phyloP scores from a whole-genome alignment of 495 filamentous ascomycete genomes.

The Lasiosphaeria miniovina region DNA sequence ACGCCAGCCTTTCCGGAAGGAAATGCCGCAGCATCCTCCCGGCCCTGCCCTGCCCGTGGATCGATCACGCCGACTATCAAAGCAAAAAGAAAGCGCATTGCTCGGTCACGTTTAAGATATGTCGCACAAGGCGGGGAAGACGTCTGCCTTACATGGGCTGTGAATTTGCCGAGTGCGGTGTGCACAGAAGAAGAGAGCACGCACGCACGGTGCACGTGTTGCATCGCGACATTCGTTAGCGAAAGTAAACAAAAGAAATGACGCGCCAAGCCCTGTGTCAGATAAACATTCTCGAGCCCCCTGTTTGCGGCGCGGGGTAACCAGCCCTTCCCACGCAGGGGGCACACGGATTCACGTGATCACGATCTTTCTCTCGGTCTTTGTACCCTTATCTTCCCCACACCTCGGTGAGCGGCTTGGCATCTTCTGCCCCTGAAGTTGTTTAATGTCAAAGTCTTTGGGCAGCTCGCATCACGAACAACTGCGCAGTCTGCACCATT shows the following conservation, averaged over 20 bases:
- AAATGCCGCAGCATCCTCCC: constrained; percentile 1
- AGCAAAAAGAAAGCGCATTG: neutral
- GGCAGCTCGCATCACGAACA: too few relatives aligned
- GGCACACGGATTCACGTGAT: constrained; percentile 23
- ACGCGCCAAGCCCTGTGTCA: neutral
- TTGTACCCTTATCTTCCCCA: neutral
- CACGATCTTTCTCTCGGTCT: neutral
- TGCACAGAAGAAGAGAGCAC: neutral
- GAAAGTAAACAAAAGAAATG: constrained; percentile 7
- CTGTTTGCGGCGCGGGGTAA: constrained; percentile 11
- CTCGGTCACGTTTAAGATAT: neutral
- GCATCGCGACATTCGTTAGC: neutral
- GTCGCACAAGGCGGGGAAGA: neutral
- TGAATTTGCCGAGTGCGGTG: neutral
- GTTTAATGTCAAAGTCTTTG: too few relatives aligned
- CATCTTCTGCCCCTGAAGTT: too few relatives aligned
- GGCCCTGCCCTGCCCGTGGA: too few relatives aligned
- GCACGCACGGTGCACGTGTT: too few relatives aligned
- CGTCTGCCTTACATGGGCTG: neutral
- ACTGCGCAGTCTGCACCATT: too few relatives aligned
- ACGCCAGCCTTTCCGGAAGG: constrained; percentile 12
- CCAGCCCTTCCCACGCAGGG: neutral
- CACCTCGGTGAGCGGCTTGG: neutral
- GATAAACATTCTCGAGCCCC: neutral
- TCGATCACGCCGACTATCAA: too few relatives aligned